phyloP scores from a whole-genome alignment of 164 flowering plant genomes.

The Warburgia ugandensis region DNA sequence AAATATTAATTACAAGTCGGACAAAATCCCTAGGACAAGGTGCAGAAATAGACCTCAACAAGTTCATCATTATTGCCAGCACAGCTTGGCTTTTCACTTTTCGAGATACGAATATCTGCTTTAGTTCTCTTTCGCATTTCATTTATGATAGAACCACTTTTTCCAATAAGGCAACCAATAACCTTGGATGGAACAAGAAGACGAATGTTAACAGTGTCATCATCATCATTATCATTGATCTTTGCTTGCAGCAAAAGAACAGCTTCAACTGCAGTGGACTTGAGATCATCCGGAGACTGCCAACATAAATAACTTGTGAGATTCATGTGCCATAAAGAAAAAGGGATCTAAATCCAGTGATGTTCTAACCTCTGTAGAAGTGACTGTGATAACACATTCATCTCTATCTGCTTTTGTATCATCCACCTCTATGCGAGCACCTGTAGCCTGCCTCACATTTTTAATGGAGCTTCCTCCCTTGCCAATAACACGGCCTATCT shows the following conservation, averaged over 20 bases:
- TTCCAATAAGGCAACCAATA: constrained; percentile 93
- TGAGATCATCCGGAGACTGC: constrained; percentile 76
- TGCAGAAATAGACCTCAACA: constrained; percentile 64
- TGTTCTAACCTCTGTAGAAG: constrained; percentile 60
- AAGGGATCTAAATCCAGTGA: not conserved
- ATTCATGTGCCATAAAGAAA: too few relatives aligned
- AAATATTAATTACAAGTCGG: too few relatives aligned
- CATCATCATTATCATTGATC: constrained; percentile 75
- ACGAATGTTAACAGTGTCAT: constrained; percentile 45
- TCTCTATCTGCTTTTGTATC: constrained; percentile 54
- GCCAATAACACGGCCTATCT: constrained; percentile 96
- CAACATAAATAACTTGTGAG: not conserved
- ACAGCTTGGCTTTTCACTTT: constrained; percentile 58
- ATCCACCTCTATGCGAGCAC: constrained; percentile 87
- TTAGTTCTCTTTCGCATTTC: constrained; percentile 84
- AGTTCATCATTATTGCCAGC: constrained; percentile 61
- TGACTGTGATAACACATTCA: constrained; percentile 67
- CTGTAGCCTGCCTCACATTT: constrained; percentile 76
- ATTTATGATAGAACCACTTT: constrained; percentile 81
- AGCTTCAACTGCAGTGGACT: constrained; percentile 92
- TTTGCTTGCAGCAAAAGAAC: constrained; percentile 80
- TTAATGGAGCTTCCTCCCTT: constrained; percentile 81
- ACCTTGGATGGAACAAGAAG: constrained; percentile 78
- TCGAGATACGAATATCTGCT: constrained; percentile 87
- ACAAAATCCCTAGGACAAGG: too few relatives aligned